These are phyloP conservation scores for Lipomyces lipofer DNA, from an alignment of 805 yeast species.

Conservation along the genomic window DNA sequence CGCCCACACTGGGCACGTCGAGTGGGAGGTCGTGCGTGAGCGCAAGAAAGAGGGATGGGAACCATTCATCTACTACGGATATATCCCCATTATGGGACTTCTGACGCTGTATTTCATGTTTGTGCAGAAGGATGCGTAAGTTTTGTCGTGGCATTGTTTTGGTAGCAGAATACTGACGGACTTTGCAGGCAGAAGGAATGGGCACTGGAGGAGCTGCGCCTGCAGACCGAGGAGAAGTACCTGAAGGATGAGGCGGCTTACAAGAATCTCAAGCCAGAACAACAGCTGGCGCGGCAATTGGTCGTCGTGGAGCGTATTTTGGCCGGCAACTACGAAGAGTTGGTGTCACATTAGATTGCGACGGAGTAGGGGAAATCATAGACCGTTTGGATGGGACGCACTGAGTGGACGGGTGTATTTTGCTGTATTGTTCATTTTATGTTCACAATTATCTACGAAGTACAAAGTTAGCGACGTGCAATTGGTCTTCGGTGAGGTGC, in stretches of 20 bases:
- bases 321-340: conserved; percentile 77
- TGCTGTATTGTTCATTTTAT: not conserved
- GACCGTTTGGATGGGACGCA: too few relatives aligned
- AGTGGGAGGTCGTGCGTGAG: conserved; percentile 76
- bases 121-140: conserved; percentile 49
- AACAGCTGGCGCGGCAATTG: conserved; percentile 67
- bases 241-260: conserved; percentile 52
- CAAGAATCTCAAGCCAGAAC: conserved; percentile 50
- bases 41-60: conserved; percentile 87
- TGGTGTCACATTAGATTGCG: conserved; percentile 31
- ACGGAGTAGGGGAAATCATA: too few relatives aligned
- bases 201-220: conserved; percentile 80
- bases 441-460: too few relatives aligned
- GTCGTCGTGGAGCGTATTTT: conserved; percentile 77
- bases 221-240: conserved; percentile 70
- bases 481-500: too few relatives aligned
- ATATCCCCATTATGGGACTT: conserved; percentile 67
- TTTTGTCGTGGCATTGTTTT: not conserved
- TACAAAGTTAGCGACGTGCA: too few relatives aligned
- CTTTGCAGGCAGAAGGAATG: conserved; percentile 53
- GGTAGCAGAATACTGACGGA: not conserved
- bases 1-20: conserved; percentile 71
- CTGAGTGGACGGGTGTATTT: not conserved
- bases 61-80: conserved; percentile 64
- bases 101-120: conserved; percentile 54